Evolutionary conservation across 805 yeast genomes (phyloP).

Genomic region (Starmerella bombicola): DNA sequence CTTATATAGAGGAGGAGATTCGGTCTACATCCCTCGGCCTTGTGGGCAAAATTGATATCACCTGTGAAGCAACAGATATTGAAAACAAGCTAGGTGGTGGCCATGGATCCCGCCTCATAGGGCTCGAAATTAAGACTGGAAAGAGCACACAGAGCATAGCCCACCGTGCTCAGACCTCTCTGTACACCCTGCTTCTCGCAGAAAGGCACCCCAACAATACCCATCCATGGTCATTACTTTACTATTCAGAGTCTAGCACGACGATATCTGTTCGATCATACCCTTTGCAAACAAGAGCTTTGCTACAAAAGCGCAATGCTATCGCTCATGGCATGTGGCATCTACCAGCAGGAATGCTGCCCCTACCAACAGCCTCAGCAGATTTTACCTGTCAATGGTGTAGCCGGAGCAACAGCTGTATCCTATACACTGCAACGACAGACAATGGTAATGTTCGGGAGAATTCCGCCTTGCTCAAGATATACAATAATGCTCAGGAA

Average conservation of each 20-base stretch:
- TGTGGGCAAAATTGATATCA: conserved; percentile 81
- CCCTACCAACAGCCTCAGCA: conserved; percentile 18
- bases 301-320: conserved; percentile 60
- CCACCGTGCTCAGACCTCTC: conserved; percentile 76
- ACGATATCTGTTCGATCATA: conserved; percentile 44
- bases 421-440: conserved; percentile 19
- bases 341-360: conserved; percentile 10
- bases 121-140: conserved; percentile 88
- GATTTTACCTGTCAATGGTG: conserved; percentile 30
- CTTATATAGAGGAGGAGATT: conserved; percentile 81
- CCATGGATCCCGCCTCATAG: conserved; percentile 40
- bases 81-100: conserved; percentile 21
- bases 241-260: conserved; percentile 54
- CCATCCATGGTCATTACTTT: conserved; percentile 50
- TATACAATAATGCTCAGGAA: conserved; percentile 4
- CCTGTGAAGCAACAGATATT: conserved; percentile 43
- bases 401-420: conserved; percentile 22
- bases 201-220: conserved; percentile 63
- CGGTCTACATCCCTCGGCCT: conserved; percentile 88
- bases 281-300: conserved; percentile 46
- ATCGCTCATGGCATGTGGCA: conserved; percentile 45
- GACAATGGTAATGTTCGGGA: conserved; percentile 11
- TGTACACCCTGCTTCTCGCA: conserved; percentile 64
- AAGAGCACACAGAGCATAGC: conserved; percentile 39
- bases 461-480: conserved; percentile 1